Evolutionary conservation across 352 stramenopile species (phyloP).

Genomic region (Globisporangium recalcitrans): DNA sequence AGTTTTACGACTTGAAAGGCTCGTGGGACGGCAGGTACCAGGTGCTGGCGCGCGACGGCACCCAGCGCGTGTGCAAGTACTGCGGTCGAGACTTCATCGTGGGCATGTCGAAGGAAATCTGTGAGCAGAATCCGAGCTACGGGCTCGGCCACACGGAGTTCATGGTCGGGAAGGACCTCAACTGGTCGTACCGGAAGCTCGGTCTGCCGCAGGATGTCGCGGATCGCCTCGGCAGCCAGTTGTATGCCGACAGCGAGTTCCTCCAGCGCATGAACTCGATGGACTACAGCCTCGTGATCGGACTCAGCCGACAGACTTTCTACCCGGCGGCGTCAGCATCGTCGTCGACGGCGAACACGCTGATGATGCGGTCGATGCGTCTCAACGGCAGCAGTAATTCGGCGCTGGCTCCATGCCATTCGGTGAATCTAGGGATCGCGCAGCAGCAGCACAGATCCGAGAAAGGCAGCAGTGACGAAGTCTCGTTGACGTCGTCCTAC

Average conservation of each 20-base stretch:
- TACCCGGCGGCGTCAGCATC: constrained; percentile 30
- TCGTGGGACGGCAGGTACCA: constrained; percentile 86
- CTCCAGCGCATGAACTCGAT: constrained; percentile 94
- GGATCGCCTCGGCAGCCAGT: constrained; percentile 71
- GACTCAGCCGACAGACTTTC: constrained; percentile 63
- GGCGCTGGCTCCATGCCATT: not conserved
- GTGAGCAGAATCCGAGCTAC: constrained; percentile 52
- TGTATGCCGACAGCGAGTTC: constrained; percentile 91
- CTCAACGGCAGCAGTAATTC: constrained; percentile 12
- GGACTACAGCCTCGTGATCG: constrained; percentile 96
- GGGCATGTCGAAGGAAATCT: constrained; percentile 77
- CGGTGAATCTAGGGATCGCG: not conserved
- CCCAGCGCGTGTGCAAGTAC: constrained; percentile 82
- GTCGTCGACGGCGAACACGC: constrained; percentile 23
- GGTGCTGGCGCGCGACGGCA: constrained; percentile 52
- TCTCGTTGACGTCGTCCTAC: constrained; percentile 27
- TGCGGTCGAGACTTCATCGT: constrained; percentile 85
- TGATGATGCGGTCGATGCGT: constrained; percentile 22
- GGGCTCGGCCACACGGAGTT: constrained; percentile 71
- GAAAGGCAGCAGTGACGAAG: constrained; percentile 31
- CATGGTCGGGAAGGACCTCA: constrained; percentile 82
- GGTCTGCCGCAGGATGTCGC: constrained; percentile 65
- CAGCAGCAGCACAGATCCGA: not conserved
- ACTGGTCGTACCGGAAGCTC: constrained; percentile 79
- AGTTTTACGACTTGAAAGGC: constrained; percentile 88